Conservation (phyloP, 208 protist species). For the Angomonas ambiguus region DNA sequence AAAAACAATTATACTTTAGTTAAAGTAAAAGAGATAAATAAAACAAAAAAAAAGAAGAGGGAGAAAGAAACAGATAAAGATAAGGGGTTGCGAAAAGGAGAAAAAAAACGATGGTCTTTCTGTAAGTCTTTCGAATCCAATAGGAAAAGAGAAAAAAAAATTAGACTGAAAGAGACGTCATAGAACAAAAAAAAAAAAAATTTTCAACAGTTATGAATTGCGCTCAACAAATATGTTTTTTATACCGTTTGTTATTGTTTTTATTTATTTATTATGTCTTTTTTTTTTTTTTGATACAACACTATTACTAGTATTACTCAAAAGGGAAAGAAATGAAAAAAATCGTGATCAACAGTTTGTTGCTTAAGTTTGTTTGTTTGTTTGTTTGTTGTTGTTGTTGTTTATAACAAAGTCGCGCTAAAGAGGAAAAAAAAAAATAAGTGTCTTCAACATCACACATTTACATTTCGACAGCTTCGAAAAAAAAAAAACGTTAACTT, state of each 20-base stretch:
- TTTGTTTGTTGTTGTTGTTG: no score
- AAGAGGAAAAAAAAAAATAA: background rate
- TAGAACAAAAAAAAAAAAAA: background rate
- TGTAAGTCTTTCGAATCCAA: background rate
- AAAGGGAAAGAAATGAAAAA: conserved; percentile 6
- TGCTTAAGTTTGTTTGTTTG: no score
- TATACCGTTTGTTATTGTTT: background rate
- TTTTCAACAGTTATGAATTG: background rate
- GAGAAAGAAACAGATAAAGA: background rate
- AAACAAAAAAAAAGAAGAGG: conserved; percentile 4
- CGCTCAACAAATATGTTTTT: background rate
- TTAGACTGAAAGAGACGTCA: background rate
- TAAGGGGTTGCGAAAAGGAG: background rate
- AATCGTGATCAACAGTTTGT: no score
- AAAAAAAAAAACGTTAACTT: no score
- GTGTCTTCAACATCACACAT: background rate
- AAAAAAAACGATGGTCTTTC: background rate
- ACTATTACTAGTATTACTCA: background rate
- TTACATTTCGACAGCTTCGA: no score
- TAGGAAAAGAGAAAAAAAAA: background rate
- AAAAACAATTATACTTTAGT: background rate
- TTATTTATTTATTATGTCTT: background rate
- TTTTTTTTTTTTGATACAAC: background rate
- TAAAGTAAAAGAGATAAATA: background rate
- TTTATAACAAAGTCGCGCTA: no score